Base-by-base conservation (phyloP, 805 yeast genomes). In the Starmera caribaea region DNA sequence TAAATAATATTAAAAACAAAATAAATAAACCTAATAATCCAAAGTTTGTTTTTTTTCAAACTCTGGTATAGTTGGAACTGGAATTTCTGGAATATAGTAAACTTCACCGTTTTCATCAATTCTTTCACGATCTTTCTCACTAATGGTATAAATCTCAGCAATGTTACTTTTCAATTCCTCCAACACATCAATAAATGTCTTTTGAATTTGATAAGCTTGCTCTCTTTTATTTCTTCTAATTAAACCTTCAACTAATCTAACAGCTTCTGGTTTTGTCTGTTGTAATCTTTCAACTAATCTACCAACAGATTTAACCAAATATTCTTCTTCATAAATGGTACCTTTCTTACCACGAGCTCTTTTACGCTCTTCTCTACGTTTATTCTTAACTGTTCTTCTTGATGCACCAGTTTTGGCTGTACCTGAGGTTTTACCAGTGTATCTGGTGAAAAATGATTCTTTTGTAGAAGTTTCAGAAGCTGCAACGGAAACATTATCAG, bases 361-460 rank as follows among this genome's bases (percentile, higher is more conserved):
- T 65, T 92, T 92, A 53, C 98, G 76, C 57, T 90, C 98, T 61
- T 90, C 97, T 48, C 98, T 76, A 58, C 96, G 84, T 48, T 80
- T 76, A 61, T 92, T 92, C 64, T 92, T 92, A 7, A 94, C 74
- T 0, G 98, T 89, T 54, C 82, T 74, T 60, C 99, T 75, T 0
- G 96, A 81, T 3, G 92, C 97, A 26, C 97, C 97, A 0, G 98
- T 92, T 55, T 84, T 83, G 4, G 97, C 97, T 3, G 98, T 92
- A 17, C 96, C 96, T 1, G 82, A 71, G 1, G 97, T 89, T 61
- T 90, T 89, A 46, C 97, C 98, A 0, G 98, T 92, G 59, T 92
- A 92, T 56, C 95, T 74, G 1, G 99, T 92, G 65, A 87, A 85
- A 59, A 89, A 86, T 0, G 97, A 88, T 31, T 90, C 94, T 26